Evolutionary conservation across 2,329 filamentous ascomycete species (phyloP), one percentile per base, ranked within the genome.

Genomic region (Bipolaris bicolor): DNA sequence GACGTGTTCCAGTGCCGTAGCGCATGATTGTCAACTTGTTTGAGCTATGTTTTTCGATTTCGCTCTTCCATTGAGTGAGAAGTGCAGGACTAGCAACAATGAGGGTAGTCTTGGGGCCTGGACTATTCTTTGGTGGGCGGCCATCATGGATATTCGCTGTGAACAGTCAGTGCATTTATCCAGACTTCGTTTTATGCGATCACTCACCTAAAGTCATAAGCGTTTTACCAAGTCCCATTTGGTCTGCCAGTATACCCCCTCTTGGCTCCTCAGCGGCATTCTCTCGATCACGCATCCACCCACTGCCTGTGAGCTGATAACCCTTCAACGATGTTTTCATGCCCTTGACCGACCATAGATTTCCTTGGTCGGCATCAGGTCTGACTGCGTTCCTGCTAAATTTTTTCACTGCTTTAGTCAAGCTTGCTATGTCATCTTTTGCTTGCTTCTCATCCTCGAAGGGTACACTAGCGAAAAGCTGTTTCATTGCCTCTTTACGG

Each of bases 271-370:
- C 36, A 0, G 20, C 9, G 1, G 59, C 73, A 3, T 78, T 73
- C 65, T 88, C 86, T 3, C 82, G 77, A 3, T 71, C 64, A 0
- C 83, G 64, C 85, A 88, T 87, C 75, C 84, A 88, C 0, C 79
- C 76, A 0, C 76, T 77, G 0, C 80, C 83, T 0, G 82, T 73
- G 0, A 87, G 61, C 51, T 88, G 86, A 45, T 85, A 81, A 9
- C 69, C 64, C 54, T 79, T 79, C 1, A 88, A 64, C 0, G 72
- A 64, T 0, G 76, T 78, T 24, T 65, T 75, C 81, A 86, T 82
- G 0, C 83, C 83, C 18, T 73, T 79, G 1, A 85, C 70, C 0
- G 68, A 44, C 81, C 81, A 84, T 13, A 49, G 46, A 33, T 3
- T 2, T 2, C 70, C 65, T 1, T 74, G 71, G 26, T 72, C 66